These are phyloP conservation scores for Botryotinia convoluta DNA, from an alignment of 2,329 filamentous ascomycete genomes.

Conservation along the genomic window DNA sequence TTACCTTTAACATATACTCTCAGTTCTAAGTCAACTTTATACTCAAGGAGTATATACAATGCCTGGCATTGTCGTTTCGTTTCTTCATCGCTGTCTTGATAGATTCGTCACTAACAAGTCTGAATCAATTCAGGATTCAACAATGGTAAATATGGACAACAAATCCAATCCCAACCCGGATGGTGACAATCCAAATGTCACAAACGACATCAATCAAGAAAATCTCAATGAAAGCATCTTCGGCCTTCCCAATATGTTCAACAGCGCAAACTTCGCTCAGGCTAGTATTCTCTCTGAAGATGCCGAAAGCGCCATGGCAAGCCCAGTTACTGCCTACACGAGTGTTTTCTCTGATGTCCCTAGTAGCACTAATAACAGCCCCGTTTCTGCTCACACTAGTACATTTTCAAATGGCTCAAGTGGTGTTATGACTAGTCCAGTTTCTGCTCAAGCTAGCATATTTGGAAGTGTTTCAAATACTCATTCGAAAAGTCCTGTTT, in stretches of 20 bases:
- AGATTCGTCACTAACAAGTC: background rate
- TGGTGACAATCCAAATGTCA: background rate
- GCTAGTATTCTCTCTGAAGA: background rate
- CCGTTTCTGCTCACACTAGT: background rate
- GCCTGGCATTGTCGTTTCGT: background rate
- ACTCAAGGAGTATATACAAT: background rate
- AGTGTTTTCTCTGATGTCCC: background rate
- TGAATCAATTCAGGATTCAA: background rate
- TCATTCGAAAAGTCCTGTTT: background rate
- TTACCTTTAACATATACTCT: rapidly evolving
- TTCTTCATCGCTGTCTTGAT: background rate
- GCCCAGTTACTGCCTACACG: background rate
- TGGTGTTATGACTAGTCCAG: background rate
- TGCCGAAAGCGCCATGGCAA: background rate
- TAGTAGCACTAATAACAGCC: background rate
- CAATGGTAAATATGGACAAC: background rate
- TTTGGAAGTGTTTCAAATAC: background rate
- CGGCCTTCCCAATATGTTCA: background rate
- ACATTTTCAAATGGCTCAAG: background rate
- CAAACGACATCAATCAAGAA: background rate
- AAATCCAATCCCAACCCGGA: background rate
- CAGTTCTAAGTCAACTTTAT: too few species aligned
- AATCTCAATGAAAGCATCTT: slow-evolving; percentile 1
- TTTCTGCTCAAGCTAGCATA: background rate
- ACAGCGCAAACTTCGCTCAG: background rate